Conservation (phyloP, 192 early-diverging fungal species). For the Diversispora epigaea region DNA sequence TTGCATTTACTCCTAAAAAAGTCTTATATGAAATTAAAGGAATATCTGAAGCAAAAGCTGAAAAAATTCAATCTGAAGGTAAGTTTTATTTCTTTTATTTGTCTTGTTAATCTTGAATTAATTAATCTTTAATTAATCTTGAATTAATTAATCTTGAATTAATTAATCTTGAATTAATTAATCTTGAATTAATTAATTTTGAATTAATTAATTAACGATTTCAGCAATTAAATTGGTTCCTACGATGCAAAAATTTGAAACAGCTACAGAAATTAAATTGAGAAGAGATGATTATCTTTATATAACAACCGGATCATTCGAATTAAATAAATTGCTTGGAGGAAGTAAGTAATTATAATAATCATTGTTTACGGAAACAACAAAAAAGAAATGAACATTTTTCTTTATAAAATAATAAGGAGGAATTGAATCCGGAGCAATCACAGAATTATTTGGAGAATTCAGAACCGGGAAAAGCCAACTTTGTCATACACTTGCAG, state of each 20-base stretch:
- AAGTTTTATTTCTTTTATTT: not conserved
- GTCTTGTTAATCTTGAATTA: no score
- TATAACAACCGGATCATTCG: conserved; percentile 88
- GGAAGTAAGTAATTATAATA: conserved; percentile 41
- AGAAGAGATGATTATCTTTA: conserved; percentile 76
- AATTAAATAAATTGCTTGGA: conserved; percentile 88
- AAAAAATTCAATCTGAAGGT: conserved; percentile 91
- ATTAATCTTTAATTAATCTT: not conserved
- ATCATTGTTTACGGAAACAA: not conserved
- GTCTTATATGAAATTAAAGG: conserved; percentile 85
- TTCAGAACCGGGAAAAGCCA: conserved; percentile 98
- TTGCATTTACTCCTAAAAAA: conserved; percentile 93
- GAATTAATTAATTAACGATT: not conserved
- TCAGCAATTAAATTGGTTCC: not conserved
- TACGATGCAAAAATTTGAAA: conserved; percentile 84
- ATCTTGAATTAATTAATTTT: not conserved
- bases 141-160: not conserved
- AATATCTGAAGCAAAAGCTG: conserved; percentile 92
- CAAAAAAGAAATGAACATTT: not conserved
- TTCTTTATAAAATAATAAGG: conserved; percentile 24
- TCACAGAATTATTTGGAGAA: conserved; percentile 98
- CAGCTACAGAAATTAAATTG: conserved; percentile 87
- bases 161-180: not conserved
- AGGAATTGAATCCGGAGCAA: conserved; percentile 94
- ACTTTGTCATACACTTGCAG: conserved; percentile 92